phyloP scores from a whole-genome alignment of 2,329 filamentous ascomycete species.

The Xylaria sp. region DNA sequence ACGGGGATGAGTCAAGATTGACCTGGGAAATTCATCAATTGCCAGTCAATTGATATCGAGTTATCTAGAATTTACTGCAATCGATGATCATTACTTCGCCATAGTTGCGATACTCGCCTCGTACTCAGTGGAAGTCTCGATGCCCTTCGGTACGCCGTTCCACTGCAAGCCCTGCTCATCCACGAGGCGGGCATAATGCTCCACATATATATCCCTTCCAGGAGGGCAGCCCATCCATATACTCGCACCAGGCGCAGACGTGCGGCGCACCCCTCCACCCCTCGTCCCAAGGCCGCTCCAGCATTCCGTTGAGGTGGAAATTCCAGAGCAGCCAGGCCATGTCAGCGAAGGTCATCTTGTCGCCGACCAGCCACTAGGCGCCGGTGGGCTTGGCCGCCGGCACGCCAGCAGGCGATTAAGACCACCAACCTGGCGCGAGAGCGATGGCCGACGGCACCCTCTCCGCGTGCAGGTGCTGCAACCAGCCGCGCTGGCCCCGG shows the following conservation, averaged over 20 bases:
- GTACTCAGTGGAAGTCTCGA: constrained; percentile 35
- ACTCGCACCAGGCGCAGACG: constrained; percentile 41
- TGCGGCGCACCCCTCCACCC: constrained; percentile 31
- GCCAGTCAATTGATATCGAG: too few species aligned
- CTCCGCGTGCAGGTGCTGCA: too few species aligned
- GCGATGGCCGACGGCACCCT: too few species aligned
- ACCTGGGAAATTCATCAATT: too few species aligned
- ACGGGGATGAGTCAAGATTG: not conserved
- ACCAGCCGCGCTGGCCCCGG: too few species aligned
- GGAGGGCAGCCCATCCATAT: constrained; percentile 36
- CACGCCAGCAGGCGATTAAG: too few species aligned
- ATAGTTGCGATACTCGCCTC: constrained; percentile 33
- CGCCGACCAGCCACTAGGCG: constrained; percentile 23
- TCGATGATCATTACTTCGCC: too few species aligned
- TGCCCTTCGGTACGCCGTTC: constrained; percentile 42
- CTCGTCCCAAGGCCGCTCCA: constrained; percentile 29
- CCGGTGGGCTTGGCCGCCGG: too few species aligned
- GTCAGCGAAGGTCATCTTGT: constrained; percentile 23
- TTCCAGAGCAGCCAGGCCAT: constrained; percentile 29
- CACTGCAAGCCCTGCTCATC: constrained; percentile 41
- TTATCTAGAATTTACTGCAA: too few species aligned
- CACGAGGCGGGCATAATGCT: constrained; percentile 37
- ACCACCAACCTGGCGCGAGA: too few species aligned
- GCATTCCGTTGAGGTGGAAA: constrained; percentile 23
- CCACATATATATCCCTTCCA: constrained; percentile 41